These are phyloP conservation scores for Corchorus olitorius DNA, from an alignment of 345 rosid genomes.

Conservation along the genomic window DNA sequence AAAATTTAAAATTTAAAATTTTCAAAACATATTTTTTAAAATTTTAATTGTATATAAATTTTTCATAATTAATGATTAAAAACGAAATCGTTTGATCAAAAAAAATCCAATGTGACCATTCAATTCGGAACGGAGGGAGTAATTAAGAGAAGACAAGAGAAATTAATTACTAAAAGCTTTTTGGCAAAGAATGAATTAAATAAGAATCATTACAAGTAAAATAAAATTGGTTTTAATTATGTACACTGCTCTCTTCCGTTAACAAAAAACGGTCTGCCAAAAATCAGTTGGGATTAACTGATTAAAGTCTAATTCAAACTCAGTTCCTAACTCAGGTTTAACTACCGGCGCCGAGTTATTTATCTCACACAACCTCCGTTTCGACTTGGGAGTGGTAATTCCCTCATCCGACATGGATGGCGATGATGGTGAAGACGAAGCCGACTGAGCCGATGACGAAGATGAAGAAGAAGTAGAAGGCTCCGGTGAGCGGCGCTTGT, in stretches of 20 bases:
- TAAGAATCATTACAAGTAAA: too few relatives aligned
- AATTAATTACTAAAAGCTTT: too few relatives aligned
- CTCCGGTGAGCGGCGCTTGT: slow-evolving; percentile 35
- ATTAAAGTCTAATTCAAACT: not conserved
- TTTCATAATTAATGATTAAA: too few relatives aligned
- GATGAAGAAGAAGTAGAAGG: not conserved
- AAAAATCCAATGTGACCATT: too few relatives aligned
- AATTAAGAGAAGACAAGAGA: too few relatives aligned
- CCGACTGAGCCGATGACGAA: not conserved
- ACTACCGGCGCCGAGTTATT: not conserved
- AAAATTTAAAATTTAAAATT: too few relatives aligned
- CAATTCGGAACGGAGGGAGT: too few relatives aligned
- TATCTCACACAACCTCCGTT: not conserved
- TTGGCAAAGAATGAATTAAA: too few relatives aligned
- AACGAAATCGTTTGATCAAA: too few relatives aligned
- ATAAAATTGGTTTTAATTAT: not conserved
- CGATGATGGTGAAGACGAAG: not conserved
- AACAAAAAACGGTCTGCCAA: not conserved
- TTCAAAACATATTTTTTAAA: too few relatives aligned
- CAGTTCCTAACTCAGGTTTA: not conserved
- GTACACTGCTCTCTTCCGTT: not conserved
- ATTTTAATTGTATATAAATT: too few relatives aligned
- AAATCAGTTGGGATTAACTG: not conserved
- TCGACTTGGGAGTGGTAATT: not conserved
- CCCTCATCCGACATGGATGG: not conserved